Conservation (phyloP, 352 stramenopile genomes). For the Blastocystis sp. region DNA sequence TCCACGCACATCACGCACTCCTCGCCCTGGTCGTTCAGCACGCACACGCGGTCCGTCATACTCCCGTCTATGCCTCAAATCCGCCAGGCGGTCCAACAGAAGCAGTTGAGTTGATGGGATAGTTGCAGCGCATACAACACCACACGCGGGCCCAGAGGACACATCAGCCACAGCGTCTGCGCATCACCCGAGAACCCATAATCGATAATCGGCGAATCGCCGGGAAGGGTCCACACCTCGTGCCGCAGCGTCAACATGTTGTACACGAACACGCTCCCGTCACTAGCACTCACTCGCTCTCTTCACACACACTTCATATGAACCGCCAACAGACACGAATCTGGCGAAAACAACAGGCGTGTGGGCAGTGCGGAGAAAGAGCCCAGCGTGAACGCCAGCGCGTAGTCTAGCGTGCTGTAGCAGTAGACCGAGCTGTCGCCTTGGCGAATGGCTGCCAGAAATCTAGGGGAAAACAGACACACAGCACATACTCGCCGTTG, state of each 20-base stretch:
- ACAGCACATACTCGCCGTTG: constrained; percentile 31
- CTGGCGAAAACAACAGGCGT: constrained; percentile 23
- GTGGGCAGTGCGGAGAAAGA: constrained; percentile 1
- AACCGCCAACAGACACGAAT: constrained; percentile 22
- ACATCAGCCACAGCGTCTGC: constrained; percentile 36
- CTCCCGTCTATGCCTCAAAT: constrained; percentile 6
- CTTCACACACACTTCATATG: background rate
- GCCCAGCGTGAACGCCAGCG: background rate
- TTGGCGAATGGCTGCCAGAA: constrained; percentile 4
- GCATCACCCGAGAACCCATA: constrained; percentile 18
- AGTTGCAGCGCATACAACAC: constrained; percentile 40
- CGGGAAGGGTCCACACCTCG: constrained; percentile 21
- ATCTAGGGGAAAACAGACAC: background rate
- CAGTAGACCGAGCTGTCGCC: background rate
- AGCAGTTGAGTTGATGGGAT: constrained; percentile 18
- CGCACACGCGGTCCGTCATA: constrained; percentile 9
- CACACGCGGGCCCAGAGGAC: background rate
- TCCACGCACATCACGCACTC: constrained; percentile 7
- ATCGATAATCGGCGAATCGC: background rate
- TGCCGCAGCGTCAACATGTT: constrained; percentile 11
- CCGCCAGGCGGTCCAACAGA: background rate
- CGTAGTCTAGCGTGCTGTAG: background rate
- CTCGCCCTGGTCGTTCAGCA: background rate
- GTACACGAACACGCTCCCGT: constrained; percentile 5
- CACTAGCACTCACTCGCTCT: background rate